Evolutionary conservation across 2,329 filamentous ascomycete species (phyloP), one percentile per base, ranked within the genome.

Genomic region (Fusarium euwallaceae): DNA sequence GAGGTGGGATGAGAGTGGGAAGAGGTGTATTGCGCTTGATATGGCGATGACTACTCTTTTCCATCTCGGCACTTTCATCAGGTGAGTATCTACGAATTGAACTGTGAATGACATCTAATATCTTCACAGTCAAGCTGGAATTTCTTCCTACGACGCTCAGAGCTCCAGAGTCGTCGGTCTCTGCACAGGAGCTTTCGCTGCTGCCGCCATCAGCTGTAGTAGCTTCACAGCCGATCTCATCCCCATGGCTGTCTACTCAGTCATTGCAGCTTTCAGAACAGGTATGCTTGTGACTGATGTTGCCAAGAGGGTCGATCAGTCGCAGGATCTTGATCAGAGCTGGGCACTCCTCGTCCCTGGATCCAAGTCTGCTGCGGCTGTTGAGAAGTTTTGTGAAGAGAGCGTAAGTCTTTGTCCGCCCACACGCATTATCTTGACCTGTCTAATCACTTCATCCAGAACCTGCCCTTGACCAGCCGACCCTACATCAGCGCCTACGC

Each of bases 401-500:
- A 59, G 53, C 4, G n/a, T n/a, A n/a, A n/a, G n/a, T n/a, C n/a
- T n/a, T n/a, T n/a, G n/a, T n/a, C n/a, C n/a, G n/a, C n/a, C n/a
- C n/a, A n/a, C n/a, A n/a, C n/a, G n/a, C n/a, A n/a, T n/a, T n/a
- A n/a, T n/a, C n/a, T n/a, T n/a, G n/a, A n/a, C n/a, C n/a, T n/a
- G n/a, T n/a, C n/a, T n/a, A n/a, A n/a, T n/a, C n/a, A n/a, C n/a
- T n/a, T n/a, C n/a, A n/a, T n/a, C n/a, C n/a, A n/a, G 71, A 65
- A 73, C 0, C 6, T 69, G 5, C 32, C 72, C 0, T 64, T 75
- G 66, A 77, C 74, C 1, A 75, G 66, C 12, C 65, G 32, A 4
- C 74, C 74, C 4, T 77, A 75, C 12, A 73, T 75, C 56, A 76
- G 74, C 56, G 74, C 74, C 22, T 75, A 76, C 6, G 72, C 72